Percentiles rank a stretch among this genome's conserved stretches.
Conservation (phyloP, 2,329 filamentous ascomycete species). For the Dactylellina drechsleri region DNA sequence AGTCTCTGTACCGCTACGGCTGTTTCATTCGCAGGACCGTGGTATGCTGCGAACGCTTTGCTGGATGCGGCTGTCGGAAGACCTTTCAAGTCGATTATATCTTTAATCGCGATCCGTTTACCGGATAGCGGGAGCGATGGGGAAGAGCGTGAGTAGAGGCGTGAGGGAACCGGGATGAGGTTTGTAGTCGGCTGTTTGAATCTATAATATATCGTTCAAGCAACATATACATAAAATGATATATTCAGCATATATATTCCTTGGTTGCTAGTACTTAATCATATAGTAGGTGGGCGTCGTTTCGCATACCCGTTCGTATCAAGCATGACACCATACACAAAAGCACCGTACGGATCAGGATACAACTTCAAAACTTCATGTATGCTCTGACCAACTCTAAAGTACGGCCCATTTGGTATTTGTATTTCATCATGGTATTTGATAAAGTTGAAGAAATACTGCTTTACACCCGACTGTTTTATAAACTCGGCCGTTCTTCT, state of each 20-base stretch:
- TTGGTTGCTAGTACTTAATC: background rate
- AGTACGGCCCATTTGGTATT: conserved; percentile 35
- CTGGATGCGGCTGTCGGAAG: conserved; percentile 70
- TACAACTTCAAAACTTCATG: conserved; percentile 35
- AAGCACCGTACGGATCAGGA: conserved; percentile 40
- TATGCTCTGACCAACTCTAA: conserved; percentile 5
- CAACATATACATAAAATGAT: background rate
- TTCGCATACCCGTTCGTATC: conserved; percentile 27
- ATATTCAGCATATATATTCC: background rate
- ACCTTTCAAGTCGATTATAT: conserved; percentile 71
- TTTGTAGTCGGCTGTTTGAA: conserved; percentile 27
- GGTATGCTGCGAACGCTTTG: conserved; percentile 69
- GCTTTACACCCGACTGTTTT: conserved; percentile 8
- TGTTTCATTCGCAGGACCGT: conserved; percentile 64
- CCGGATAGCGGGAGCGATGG: conserved; percentile 67
- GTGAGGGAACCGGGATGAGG: conserved; percentile 67
- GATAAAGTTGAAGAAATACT: background rate
- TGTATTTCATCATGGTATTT: too few relatives aligned
- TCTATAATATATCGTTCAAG: background rate
- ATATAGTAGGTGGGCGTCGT: background rate
- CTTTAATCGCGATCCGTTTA: conserved; percentile 71
- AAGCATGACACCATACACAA: conserved; percentile 37
- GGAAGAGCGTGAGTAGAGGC: conserved; percentile 69
- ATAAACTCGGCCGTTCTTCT: conserved; percentile 2
- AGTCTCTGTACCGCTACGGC: conserved; percentile 68